A percentile compares a stretch with the other conserved stretches of the same genome.
These are phyloP conservation scores for Colletotrichum godetiae DNA, from an alignment of 2,329 filamentous ascomycete genomes.

Conservation along the genomic window DNA sequence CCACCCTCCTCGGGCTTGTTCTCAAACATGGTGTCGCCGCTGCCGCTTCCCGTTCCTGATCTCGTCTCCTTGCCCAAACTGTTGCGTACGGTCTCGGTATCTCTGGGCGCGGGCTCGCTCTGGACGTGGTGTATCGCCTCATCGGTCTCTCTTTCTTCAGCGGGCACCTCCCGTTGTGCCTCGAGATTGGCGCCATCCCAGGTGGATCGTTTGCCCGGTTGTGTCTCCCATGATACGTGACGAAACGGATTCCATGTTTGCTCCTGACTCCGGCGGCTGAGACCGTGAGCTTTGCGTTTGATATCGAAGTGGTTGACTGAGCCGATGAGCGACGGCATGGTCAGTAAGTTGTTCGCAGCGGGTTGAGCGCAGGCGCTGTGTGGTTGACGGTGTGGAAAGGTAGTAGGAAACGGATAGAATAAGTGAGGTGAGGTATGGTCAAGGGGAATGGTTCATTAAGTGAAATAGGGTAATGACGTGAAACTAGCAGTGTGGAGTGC, in stretches of 20 bases:
- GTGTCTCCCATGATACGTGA: conserved; percentile 50
- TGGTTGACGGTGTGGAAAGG: neutral
- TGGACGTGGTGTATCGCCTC: conserved; percentile 48
- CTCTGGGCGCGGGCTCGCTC: conserved; percentile 46
- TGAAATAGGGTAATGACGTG: conserved; percentile 33
- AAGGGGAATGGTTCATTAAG: conserved; percentile 13
- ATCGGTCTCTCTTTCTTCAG: conserved; percentile 40
- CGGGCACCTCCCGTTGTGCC: conserved; percentile 39
- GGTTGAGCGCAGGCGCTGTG: neutral
- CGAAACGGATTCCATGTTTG: conserved; percentile 58
- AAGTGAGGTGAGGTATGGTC: neutral
- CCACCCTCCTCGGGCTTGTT: conserved; percentile 40
- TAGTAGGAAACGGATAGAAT: neutral
- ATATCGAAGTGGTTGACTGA: conserved; percentile 59
- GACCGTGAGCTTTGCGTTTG: conserved; percentile 56
- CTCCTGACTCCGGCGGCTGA: conserved; percentile 52
- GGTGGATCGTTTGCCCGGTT: conserved; percentile 44
- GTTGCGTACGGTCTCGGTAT: conserved; percentile 39
- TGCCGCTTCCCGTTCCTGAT: conserved; percentile 32
- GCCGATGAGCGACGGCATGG: conserved; percentile 24
- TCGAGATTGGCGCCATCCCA: conserved; percentile 50
- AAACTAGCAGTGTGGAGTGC: conserved; percentile 30
- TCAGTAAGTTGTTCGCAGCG: conserved; percentile 14
- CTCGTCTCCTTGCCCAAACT: conserved; percentile 33
- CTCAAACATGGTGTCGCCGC: conserved; percentile 37